Percentiles rank a stretch among this genome's conserved stretches.
Conservation (phyloP, 2,329 filamentous ascomycete species). For the Neofusicoccum kwambonambiense region DNA sequence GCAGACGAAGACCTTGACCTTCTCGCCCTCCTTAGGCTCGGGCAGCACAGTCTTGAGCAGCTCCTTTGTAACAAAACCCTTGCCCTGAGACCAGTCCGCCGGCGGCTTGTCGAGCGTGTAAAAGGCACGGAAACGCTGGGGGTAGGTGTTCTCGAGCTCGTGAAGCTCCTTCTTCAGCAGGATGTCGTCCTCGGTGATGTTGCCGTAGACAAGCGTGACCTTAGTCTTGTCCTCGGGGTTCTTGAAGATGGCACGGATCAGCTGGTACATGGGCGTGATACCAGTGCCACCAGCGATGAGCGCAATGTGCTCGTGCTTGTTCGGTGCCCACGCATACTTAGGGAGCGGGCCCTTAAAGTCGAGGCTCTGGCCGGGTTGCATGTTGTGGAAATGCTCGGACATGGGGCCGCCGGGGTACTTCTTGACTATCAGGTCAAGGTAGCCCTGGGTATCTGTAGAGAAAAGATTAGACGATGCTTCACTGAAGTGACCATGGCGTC, state of each 20-base stretch:
- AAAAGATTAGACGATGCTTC: not conserved
- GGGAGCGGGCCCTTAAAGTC: conserved; percentile 94
- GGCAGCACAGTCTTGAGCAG: conserved; percentile 92
- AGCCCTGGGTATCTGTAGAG: conserved; percentile 66
- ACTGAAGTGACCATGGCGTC: conserved; percentile 14
- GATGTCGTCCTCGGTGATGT: conserved; percentile 86
- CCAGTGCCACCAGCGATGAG: conserved; percentile 93
- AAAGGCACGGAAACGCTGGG: conserved; percentile 91
- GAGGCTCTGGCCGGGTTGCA: conserved; percentile 78
- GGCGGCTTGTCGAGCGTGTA: conserved; percentile 87
- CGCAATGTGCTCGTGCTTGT: conserved; percentile 90
- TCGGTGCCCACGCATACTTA: conserved; percentile 85
- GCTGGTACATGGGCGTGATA: conserved; percentile 97
- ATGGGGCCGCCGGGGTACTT: conserved; percentile 87
- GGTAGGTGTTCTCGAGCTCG: conserved; percentile 90
- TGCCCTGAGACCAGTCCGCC: conserved; percentile 71
- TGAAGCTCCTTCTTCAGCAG: conserved; percentile 82
- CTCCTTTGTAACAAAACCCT: conserved; percentile 85
- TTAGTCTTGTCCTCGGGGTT: conserved; percentile 97
- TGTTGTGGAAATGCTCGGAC: conserved; percentile 82
- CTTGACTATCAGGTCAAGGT: conserved; percentile 88
- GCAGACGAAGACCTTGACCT: conserved; percentile 96
- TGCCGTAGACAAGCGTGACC: conserved; percentile 92
- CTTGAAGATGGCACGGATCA: conserved; percentile 86
- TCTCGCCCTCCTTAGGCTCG: conserved; percentile 77